Evolutionary conservation across 1,284 basidiomycete species (phyloP).

Genomic region (Mycena citricolor): DNA sequence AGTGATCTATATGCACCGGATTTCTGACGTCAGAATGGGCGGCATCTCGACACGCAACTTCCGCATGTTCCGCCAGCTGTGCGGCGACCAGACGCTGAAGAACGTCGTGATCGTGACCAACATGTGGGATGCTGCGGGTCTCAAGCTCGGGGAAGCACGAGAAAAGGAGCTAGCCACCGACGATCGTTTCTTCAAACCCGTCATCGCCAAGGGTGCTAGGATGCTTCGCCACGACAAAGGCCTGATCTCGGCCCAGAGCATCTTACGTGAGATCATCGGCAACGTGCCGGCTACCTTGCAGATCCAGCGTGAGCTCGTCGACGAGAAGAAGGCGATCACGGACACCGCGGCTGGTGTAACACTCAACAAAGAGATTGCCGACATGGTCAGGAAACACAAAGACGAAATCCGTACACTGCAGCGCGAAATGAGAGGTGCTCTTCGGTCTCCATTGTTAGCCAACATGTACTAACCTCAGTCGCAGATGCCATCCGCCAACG

Average conservation of each 20-base stretch:
- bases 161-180: slow-evolving; percentile 10
- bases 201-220: slow-evolving; percentile 12
- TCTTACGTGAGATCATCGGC: slow-evolving; percentile 4
- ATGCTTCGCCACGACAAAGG: slow-evolving; percentile 11
- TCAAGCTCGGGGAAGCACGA: slow-evolving; percentile 1
- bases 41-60: slow-evolving; percentile 16
- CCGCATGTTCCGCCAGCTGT: slow-evolving; percentile 17
- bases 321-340: slow-evolving; percentile 10
- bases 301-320: slow-evolving; percentile 16
- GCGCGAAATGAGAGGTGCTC: slow-evolving; percentile 14
- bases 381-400: background rate
- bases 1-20: slow-evolving; percentile 18
- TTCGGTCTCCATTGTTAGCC: too few species aligned
- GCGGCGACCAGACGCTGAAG: slow-evolving; percentile 13
- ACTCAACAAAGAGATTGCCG: background rate
- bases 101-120: slow-evolving; percentile 18
- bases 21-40: slow-evolving; percentile 14
- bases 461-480: too few species aligned
- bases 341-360: slow-evolving; percentile 6
- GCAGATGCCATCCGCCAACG: slow-evolving; percentile 15
- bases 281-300: slow-evolving; percentile 7
- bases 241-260: slow-evolving; percentile 4
- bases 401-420: slow-evolving; percentile 13
- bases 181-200: slow-evolving; percentile 14
- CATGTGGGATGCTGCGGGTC: slow-evolving; percentile 12